Conservation (phyloP, 139 green algal genomes). For the Nannochloris sp. region DNA sequence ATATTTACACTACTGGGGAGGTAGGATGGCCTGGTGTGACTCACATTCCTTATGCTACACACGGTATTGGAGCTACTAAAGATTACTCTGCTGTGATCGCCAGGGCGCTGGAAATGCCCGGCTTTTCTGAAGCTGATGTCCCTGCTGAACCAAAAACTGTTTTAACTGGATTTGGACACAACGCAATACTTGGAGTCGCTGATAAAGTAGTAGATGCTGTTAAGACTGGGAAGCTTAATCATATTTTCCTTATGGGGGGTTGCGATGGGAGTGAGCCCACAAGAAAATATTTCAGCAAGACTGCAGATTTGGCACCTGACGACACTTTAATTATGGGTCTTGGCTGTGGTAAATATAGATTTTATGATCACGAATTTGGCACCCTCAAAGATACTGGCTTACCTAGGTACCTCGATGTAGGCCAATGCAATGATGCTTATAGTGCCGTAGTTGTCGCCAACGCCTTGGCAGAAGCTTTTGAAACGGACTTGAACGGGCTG, state of each 20-base stretch:
- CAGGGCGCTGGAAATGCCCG: constrained; percentile 11
- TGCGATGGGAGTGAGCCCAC: constrained; percentile 28
- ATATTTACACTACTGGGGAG: constrained; percentile 63
- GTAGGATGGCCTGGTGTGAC: constrained; percentile 15
- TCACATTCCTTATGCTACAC: constrained; percentile 10
- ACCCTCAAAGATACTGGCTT: constrained; percentile 44
- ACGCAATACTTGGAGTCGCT: constrained; percentile 28
- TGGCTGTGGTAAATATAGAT: constrained; percentile 67
- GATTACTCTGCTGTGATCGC: constrained; percentile 27
- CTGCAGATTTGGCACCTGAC: constrained; percentile 5
- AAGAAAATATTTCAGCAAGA: constrained; percentile 15
- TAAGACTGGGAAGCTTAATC: constrained; percentile 29
- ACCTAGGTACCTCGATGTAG: constrained; percentile 73
- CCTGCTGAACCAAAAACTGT: constrained; percentile 9
- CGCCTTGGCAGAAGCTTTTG: constrained; percentile 56
- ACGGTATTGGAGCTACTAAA: neutral
- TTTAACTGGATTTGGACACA: constrained; percentile 29
- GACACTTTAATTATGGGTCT: constrained; percentile 56
- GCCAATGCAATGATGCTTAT: constrained; percentile 62
- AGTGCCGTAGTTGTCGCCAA: constrained; percentile 53
- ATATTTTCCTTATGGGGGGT: constrained; percentile 38
- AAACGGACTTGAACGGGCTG: constrained; percentile 63
- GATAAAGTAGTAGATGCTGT: constrained; percentile 28
- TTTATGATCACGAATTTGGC: constrained; percentile 55
- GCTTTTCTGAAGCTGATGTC: constrained; percentile 17